A percentile compares a stretch with the other conserved stretches of the same genome.
Conservation (phyloP, 148 eudicot genomes). For the Bassia scoparia region DNA sequence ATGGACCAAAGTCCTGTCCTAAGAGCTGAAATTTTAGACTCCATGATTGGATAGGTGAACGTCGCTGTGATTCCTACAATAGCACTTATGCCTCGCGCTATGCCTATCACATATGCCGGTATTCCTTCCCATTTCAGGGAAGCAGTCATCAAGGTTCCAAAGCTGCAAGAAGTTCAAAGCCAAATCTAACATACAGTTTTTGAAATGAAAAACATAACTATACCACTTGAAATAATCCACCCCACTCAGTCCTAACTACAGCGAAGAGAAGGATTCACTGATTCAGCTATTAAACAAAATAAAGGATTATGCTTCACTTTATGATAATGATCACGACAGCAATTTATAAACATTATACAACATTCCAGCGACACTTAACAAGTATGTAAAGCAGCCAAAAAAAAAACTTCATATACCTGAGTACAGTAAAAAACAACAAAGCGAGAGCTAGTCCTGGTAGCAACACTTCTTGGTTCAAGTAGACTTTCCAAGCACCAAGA, state of each 20-base stretch:
- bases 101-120: constrained; percentile 74
- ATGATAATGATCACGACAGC: neutral
- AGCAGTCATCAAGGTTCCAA: constrained; percentile 93
- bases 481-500: constrained; percentile 65
- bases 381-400: neutral
- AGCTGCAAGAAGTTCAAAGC: too few relatives aligned
- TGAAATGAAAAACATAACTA: too few relatives aligned
- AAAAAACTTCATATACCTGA: constrained; percentile 41
- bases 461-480: constrained; percentile 69
- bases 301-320: neutral
- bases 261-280: too few relatives aligned
- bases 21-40: constrained; percentile 48
- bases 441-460: constrained; percentile 80
- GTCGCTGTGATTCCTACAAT: constrained; percentile 75
- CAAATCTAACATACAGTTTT: too few relatives aligned
- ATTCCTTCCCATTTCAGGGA: constrained; percentile 81
- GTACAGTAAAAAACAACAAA: constrained; percentile 69
- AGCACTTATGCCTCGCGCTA: constrained; percentile 79
- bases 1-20: constrained; percentile 63
- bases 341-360: neutral
- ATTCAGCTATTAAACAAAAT: neutral
- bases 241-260: too few relatives aligned
- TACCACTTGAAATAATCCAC: too few relatives aligned
- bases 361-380: neutral
- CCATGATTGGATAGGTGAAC: constrained; percentile 61